A percentile compares a stretch with the other conserved stretches of the same genome.
Conservation (phyloP, 2,329 filamentous ascomycete genomes). For the Pseudopyricularia javanii region DNA sequence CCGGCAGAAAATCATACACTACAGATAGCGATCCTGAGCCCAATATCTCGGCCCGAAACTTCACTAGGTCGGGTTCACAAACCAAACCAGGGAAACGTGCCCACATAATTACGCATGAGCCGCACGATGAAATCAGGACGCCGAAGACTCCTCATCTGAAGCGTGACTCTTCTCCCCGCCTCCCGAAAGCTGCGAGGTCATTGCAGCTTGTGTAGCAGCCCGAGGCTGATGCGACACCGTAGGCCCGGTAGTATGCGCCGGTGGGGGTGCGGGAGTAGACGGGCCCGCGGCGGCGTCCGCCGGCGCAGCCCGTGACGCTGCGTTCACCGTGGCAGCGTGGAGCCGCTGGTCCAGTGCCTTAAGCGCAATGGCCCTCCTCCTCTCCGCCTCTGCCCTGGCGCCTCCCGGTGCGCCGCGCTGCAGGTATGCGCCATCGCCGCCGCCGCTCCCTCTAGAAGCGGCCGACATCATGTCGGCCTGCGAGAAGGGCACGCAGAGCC, state of each 20-base stretch:
- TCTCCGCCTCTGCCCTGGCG: slow-evolving; percentile 82
- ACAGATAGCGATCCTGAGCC: not conserved
- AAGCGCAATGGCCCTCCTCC: slow-evolving; percentile 75
- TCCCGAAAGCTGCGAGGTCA: slow-evolving; percentile 38
- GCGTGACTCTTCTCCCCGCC: slow-evolving; percentile 60
- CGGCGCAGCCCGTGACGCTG: slow-evolving; percentile 24
- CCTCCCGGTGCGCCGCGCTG: slow-evolving; percentile 48
- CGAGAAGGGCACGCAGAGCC: slow-evolving; percentile 76
- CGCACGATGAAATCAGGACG: slow-evolving; percentile 3
- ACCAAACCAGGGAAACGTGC: not conserved
- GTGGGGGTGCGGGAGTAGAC: slow-evolving; percentile 9
- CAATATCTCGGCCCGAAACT: not conserved
- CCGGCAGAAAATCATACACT: not conserved
- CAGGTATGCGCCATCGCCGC: slow-evolving; percentile 31
- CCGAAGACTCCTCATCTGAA: slow-evolving; percentile 42
- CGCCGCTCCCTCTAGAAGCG: slow-evolving; percentile 57
- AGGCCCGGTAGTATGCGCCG: slow-evolving; percentile 33
- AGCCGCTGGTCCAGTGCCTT: slow-evolving; percentile 87
- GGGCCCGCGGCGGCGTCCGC: slow-evolving; percentile 3
- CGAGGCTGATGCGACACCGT: slow-evolving; percentile 45
- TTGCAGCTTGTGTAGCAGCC: slow-evolving; percentile 41
- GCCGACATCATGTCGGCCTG: slow-evolving; percentile 54
- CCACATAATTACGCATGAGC: not conserved
- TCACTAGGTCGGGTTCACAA: not conserved
- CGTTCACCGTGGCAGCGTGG: slow-evolving; percentile 60